Base-by-base conservation (phyloP, 768 basidiomycete species). In the Crepidotus variabilis region DNA sequence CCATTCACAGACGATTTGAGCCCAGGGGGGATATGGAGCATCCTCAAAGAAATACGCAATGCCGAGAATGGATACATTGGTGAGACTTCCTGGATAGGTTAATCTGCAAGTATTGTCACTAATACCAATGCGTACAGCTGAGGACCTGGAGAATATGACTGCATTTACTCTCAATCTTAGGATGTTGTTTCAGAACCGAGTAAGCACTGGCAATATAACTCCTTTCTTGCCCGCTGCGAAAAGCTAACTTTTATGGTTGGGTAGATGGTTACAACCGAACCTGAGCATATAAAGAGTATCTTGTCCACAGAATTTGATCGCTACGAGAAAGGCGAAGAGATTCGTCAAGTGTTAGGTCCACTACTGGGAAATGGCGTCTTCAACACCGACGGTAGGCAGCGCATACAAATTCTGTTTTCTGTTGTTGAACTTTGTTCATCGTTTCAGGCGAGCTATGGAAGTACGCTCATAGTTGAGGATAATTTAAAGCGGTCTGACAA, bases 361-460 rank as follows among this genome's bases (percentile, higher is more conserved):
- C 47, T 84, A 4, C 69, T 85, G 2, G 85, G 85, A 13, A 75
- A 75, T 5, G 85, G 85, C 0, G 82, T 86, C 0, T 85, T 86
- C 68, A 83, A 80, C 57, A 75, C 80, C 1, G 82, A 84, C 61
- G 81, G 83, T 77, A 61, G 18, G 57, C 49, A 28, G 39, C 11
- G 32, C 23, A 7, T 20, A 21, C 18, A 13, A 18, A 2, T 21
- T 8, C 20, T 47, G 18, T 21, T 23, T 1, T 43, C 6, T 33
- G 18, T 24, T 16, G 14, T 22, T 59, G 33, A 39, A 50, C 4
- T 39, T 11, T 3, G 28, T 28, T 9, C n/a, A 8, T 16, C 56
- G 23, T 28, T 51, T 6, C 39, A 80, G 80, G 78, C 16, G 81
- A 83, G 2, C 75, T 76, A 67, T 86, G 84, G 84, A 86, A 84